Evolutionary conservation across 2,329 filamentous ascomycete genomes (phyloP).

Genomic region (Didymosphaeria variabile): DNA sequence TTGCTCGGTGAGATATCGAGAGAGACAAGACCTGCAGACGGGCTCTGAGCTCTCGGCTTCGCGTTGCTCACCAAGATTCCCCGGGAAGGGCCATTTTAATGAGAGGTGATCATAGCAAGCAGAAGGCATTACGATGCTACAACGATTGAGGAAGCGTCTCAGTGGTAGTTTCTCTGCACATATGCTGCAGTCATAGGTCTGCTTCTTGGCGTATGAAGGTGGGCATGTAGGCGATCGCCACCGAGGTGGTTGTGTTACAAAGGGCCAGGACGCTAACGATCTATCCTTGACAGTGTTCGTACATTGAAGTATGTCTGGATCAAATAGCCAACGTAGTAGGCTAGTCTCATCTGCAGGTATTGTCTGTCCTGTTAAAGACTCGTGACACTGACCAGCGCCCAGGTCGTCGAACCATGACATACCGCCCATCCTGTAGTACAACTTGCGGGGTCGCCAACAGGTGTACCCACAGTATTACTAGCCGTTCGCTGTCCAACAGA

Average conservation of each 20-base stretch:
- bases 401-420: neutral
- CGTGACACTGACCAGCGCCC: neutral
- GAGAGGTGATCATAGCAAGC: neutral
- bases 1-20: neutral
- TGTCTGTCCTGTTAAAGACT: no score
- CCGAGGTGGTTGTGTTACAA: no score
- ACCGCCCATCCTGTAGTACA: neutral
- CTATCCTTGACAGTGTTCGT: no score
- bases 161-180: neutral
- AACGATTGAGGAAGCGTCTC: neutral
- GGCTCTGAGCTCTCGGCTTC: neutral
- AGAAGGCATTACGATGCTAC: neutral
- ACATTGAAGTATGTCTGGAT: no score
- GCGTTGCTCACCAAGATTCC: neutral
- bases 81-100: neutral
- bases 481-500: neutral
- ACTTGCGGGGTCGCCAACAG: neutral
- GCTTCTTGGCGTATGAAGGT: neutral
- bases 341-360: no score
- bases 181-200: conserved; percentile 8
- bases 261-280: no score
- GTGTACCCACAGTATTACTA: no score
- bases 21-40: conserved; percentile 1
- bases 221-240: neutral
- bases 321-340: no score